These are phyloP conservation scores for Suillus paluster DNA, from an alignment of 768 basidiomycete species.

Conservation along the genomic window DNA sequence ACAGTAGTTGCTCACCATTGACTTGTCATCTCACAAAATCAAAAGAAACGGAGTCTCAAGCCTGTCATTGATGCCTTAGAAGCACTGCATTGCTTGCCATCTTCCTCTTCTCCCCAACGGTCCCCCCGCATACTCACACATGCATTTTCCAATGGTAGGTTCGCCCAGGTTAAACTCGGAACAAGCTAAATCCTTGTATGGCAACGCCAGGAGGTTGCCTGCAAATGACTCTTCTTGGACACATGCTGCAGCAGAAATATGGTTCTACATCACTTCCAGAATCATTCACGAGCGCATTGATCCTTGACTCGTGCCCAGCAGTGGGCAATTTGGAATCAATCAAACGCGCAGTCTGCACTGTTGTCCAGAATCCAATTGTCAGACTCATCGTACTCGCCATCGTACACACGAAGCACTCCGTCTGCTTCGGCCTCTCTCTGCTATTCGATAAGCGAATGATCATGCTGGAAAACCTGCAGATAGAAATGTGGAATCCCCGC, in stretches of 20 bases:
- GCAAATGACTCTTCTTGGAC: constrained; percentile 24
- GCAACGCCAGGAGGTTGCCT: constrained; percentile 23
- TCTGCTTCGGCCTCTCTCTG: constrained; percentile 13
- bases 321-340: constrained; percentile 16
- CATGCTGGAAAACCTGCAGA: constrained; percentile 9
- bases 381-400: constrained; percentile 20
- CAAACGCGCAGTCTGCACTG: constrained; percentile 22
- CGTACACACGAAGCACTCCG: constrained; percentile 14
- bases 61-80: constrained; percentile 30
- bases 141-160: constrained; percentile 34
- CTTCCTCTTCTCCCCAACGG: neutral
- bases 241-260: constrained; percentile 24
- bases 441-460: constrained; percentile 24
- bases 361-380: constrained; percentile 23
- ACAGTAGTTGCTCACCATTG: neutral
- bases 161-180: neutral
- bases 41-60: constrained; percentile 21
- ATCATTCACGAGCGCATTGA: constrained; percentile 18
- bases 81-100: constrained; percentile 24
- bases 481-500: constrained; percentile 21
- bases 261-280: constrained; percentile 10
- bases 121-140: constrained; percentile 30
- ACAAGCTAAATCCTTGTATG: neutral
- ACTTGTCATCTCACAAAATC: constrained; percentile 7
- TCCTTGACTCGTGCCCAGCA: constrained; percentile 30